These are phyloP conservation scores for Berberis thunbergii DNA, from an alignment of 164 flowering plant genomes.

Conservation along the genomic window DNA sequence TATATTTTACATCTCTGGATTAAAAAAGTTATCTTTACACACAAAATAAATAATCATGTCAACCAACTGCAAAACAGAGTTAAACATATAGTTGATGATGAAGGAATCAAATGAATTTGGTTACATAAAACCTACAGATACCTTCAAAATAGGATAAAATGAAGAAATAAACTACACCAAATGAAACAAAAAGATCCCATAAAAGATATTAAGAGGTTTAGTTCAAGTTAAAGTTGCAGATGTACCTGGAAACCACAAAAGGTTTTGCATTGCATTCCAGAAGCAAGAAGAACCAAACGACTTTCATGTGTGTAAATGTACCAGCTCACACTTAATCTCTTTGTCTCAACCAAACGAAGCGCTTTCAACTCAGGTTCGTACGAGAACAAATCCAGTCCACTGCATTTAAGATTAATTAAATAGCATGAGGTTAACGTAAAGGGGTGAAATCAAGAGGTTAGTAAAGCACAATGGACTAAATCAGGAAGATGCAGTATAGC, in stretches of 20 bases:
- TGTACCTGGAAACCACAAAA: conserved; percentile 85
- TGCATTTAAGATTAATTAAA: conserved; percentile 23
- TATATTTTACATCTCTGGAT: too few species aligned
- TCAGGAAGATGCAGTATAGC: too few species aligned
- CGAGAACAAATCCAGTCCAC: conserved; percentile 75
- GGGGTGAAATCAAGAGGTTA: too few species aligned
- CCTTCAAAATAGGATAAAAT: neutral
- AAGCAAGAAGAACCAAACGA: conserved; percentile 90
- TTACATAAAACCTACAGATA: neutral
- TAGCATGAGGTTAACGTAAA: neutral
- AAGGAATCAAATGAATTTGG: too few species aligned
- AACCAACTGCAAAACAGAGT: too few species aligned
- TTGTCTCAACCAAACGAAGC: conserved; percentile 68
- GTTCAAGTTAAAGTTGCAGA: conserved; percentile 4
- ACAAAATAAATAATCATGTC: too few species aligned
- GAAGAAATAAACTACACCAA: neutral
- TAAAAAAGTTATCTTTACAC: too few species aligned
- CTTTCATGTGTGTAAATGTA: conserved; percentile 94
- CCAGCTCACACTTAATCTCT: conserved; percentile 74
- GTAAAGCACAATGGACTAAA: too few species aligned
- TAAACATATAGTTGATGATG: too few species aligned
- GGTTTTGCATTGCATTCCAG: conserved; percentile 93
- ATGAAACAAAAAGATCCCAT: conserved; percentile 1
- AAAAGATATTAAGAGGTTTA: neutral
- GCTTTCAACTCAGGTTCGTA: conserved; percentile 48